Evolutionary conservation across 306 rosid species (phyloP).

Genomic region (Dalbergia cochinchinensis): DNA sequence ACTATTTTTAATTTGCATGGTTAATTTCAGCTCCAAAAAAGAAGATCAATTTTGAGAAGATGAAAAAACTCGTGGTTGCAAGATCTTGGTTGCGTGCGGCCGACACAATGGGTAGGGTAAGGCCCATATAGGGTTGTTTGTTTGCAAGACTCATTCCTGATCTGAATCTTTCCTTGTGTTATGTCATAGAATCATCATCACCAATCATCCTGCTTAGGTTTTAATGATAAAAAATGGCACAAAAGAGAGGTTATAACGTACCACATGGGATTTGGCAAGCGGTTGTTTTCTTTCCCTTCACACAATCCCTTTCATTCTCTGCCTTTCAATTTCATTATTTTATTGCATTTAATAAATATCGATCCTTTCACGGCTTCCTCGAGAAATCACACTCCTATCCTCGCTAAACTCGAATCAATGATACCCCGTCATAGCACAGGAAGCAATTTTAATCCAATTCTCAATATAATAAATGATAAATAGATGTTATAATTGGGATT

Average conservation of each 20-base stretch:
- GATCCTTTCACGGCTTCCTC: conserved; percentile 41
- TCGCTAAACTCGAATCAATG: conserved; percentile 13
- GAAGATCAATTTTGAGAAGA: conserved; percentile 8
- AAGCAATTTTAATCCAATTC: too few species aligned
- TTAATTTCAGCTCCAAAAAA: neutral
- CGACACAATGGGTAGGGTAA: conserved; percentile 34
- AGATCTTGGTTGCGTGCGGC: conserved; percentile 16
- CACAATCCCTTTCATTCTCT: conserved; percentile 40
- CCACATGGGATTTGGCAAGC: conserved; percentile 29
- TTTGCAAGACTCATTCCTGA: conserved; percentile 19
- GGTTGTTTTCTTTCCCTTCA: conserved; percentile 44
- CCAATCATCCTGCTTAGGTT: neutral
- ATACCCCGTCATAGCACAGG: neutral
- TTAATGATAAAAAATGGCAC: neutral
- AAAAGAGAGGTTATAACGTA: neutral
- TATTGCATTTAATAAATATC: neutral
- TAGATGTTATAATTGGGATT: too few species aligned
- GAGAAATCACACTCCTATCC: conserved; percentile 30
- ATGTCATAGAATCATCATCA: neutral
- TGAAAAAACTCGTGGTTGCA: neutral
- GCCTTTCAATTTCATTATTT: neutral
- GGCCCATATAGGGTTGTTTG: neutral
- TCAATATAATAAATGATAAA: too few species aligned
- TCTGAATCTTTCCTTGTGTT: neutral
- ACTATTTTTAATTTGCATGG: neutral